These are phyloP conservation scores for Cinchona pubescens DNA, from an alignment of 257 asterid species.

Conservation along the genomic window DNA sequence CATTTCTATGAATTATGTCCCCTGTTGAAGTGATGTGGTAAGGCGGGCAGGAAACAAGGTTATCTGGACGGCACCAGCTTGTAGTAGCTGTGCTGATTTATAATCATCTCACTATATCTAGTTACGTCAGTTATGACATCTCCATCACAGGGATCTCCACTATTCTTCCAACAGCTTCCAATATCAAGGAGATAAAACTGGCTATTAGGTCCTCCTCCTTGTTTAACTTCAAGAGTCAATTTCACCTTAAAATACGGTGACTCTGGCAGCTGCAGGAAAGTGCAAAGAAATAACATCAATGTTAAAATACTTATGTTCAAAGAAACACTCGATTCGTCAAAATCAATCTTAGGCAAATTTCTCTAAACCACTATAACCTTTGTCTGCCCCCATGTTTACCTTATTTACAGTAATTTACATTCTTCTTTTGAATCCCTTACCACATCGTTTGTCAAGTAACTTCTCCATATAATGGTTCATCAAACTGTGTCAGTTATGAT, in stretches of 20 bases:
- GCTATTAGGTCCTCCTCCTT: conserved; percentile 80
- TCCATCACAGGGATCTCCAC: conserved; percentile 71
- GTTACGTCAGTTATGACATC: conserved; percentile 76
- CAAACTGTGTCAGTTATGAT: background rate
- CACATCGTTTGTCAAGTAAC: background rate
- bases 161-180: conserved; percentile 88
- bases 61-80: conserved; percentile 71
- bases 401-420: no score
- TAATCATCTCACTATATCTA: conserved; percentile 83
- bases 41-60: conserved; percentile 76
- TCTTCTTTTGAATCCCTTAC: background rate
- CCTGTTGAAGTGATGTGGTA: conserved; percentile 62
- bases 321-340: background rate
- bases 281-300: background rate
- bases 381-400: no score
- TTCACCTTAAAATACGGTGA: conserved; percentile 80
- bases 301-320: background rate
- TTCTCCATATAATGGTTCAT: background rate
- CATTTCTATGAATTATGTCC: conserved; percentile 48
- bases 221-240: conserved; percentile 56
- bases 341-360: background rate
- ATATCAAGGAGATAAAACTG: conserved; percentile 76
- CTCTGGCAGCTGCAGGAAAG: conserved; percentile 51
- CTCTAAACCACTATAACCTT: background rate
- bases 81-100: conserved; percentile 75